Evolutionary conservation across 306 rosid genomes (phyloP), one percentile per base, ranked within the genome.

Genomic region (Myrica gale): DNA sequence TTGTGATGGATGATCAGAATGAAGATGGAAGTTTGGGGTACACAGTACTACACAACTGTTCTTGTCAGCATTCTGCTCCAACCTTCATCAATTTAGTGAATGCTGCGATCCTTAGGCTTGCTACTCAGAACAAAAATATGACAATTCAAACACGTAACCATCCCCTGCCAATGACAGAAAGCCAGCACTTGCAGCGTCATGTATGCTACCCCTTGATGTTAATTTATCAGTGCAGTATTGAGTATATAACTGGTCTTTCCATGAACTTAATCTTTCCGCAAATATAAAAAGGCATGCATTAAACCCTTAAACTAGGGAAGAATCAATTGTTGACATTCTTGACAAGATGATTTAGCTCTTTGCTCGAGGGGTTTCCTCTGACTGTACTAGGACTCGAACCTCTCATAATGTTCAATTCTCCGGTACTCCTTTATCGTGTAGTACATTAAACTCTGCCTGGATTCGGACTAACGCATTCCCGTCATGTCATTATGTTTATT

Each of bases 41-140:
- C 89, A 90, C 98, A 61, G 93, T 92, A 69, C 87, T 95, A 37
- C 98, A 95, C 83, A 95, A 95, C 82, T 78, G 86, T 81, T 87
- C 98, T 79, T 92, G 98, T 85, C 96, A 95, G 82, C 98, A 95
- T 88, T 83, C 93, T 84, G 97, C 87, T 76, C 98, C 98, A 78
- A 95, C 98, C 80, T 95, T 74, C 82, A 92, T 95, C 86, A 95
- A 95, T 88, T 80, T 92, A 82, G 84, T 95, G 93, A 92, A 95
- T 87, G 85, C 93, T 41, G 98, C 98, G 54, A 82, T 95, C 81
- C 92, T 95, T 69, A 86, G 93, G 84, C 87, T 92, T 74, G 96
- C 92, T 72, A 80, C 87, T 73, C 60, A 70, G 74, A 76, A 89
- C 81, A 77, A 17, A 71, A 95, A 88, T 83, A 87, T 86, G 88